Evolutionary conservation across 2,329 filamentous ascomycete species (phyloP).

Genomic region (Ceratocystis colombiana): DNA sequence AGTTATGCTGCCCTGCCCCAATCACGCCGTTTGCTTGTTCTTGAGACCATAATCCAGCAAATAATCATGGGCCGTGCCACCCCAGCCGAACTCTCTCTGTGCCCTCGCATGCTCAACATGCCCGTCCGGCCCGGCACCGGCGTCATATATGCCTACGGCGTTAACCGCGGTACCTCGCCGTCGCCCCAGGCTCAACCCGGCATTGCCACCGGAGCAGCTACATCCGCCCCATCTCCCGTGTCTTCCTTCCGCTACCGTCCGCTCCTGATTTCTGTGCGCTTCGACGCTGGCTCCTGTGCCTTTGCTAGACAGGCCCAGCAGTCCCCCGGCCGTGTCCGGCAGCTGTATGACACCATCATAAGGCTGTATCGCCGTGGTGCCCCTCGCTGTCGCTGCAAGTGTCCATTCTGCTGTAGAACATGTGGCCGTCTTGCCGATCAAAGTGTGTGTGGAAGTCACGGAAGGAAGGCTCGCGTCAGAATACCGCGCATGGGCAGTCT

Average conservation of each 20-base stretch:
- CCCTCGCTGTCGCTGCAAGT: slow-evolving; percentile 8
- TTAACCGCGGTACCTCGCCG: neutral
- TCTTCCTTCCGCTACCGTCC: slow-evolving; percentile 7
- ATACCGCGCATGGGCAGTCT: slow-evolving; percentile 13
- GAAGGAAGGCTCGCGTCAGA: slow-evolving; percentile 3
- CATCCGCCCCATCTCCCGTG: neutral
- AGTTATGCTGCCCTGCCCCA: slow-evolving; percentile 11
- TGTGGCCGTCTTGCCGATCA: slow-evolving; percentile 13
- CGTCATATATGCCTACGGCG: slow-evolving; percentile 14
- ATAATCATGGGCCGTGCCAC: slow-evolving; percentile 9
- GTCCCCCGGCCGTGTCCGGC: slow-evolving; percentile 4
- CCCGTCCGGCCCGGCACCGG: neutral
- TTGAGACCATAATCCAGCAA: slow-evolving; percentile 16
- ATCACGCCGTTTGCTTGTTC: slow-evolving; percentile 10
- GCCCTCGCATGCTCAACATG: slow-evolving; percentile 18
- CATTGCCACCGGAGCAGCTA: neutral
- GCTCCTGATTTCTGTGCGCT: slow-evolving; percentile 7
- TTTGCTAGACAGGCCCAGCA: slow-evolving; percentile 2
- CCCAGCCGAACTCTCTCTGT: slow-evolving; percentile 6
- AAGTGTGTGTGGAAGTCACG: neutral
- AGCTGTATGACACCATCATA: slow-evolving; percentile 12
- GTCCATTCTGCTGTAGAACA: slow-evolving; percentile 17
- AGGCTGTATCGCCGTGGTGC: slow-evolving; percentile 5
- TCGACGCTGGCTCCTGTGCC: slow-evolving; percentile 10
- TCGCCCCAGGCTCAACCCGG: no score